Evolutionary conservation across 208 protist species (phyloP), one percentile per base, ranked within the genome.

Genomic region (Wallacemonas collosoma): DNA sequence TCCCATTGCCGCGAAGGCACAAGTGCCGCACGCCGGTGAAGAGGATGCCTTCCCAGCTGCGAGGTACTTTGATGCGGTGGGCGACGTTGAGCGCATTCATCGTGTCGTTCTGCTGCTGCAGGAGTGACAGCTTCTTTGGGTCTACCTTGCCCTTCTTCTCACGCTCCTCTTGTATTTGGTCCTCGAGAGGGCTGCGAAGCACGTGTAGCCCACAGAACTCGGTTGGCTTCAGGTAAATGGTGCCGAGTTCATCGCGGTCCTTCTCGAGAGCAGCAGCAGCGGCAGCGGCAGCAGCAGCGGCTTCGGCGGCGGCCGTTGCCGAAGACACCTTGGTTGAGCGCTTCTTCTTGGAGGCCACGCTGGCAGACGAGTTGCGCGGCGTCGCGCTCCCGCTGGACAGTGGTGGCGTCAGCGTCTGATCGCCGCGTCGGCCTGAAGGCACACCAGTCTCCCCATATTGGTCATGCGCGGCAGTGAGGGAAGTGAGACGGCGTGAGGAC

Each of bases 121-220:
- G 72, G 78, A 91, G 87, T 41, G 78, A 68, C 67, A 87, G 75
- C 75, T 91, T 90, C 77, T 94, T 93, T 2, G 80, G 77, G 71
- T 94, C 92, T 47, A 85, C 76, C 82, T 93, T 94, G 57, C 92
- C 88, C 71, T 94, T 96, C 61, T 87, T 85, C 73, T 93, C 88
- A 51, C 57, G 74, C 69, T 94, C 91, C 56, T 94, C 89, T 55
- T 88, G 74, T 51, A 93, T 64, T 71, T 95, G 88, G 72, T 86
- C 53, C 68, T 94, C 89, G 38, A 90, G 77, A 3, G 76, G 48
- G 38, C 87, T 89, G 3, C 82, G 88, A 47, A 85, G 56, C 53
- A 73, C 44, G 65, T 89, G 81, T 39, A 91, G 73, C 51, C 92
- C 86, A 75, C 88, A 83, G 72, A 87, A 94, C 73, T 89, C 83